These are phyloP conservation scores for Chaetoceros tenuissimus DNA, from an alignment of 108 stramenopile species.

Conservation along the genomic window DNA sequence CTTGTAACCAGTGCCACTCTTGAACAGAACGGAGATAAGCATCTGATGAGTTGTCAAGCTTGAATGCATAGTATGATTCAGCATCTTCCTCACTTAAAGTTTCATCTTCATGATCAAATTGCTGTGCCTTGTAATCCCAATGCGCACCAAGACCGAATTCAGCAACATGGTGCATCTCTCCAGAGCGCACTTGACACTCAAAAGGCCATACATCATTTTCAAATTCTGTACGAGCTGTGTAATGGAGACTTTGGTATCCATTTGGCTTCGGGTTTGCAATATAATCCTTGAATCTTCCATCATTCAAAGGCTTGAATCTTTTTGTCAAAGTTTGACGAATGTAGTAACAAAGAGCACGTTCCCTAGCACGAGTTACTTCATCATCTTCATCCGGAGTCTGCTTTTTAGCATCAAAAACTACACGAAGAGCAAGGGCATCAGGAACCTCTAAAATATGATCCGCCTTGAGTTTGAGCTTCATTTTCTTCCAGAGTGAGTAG, in stretches of 20 bases:
- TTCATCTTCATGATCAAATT: neutral
- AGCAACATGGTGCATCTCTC: slow-evolving; percentile 83
- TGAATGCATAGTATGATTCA: neutral
- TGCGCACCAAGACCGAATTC: slow-evolving; percentile 83
- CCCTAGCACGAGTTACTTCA: slow-evolving; percentile 47
- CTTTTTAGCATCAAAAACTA: slow-evolving; percentile 63
- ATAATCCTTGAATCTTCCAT: slow-evolving; percentile 85
- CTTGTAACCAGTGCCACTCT: slow-evolving; percentile 52
- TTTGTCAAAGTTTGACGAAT: slow-evolving; percentile 44
- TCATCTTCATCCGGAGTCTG: slow-evolving; percentile 35
- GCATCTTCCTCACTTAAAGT: neutral
- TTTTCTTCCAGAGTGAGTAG: slow-evolving; percentile 76
- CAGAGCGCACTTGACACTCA: slow-evolving; percentile 78
- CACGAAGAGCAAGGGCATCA: slow-evolving; percentile 68
- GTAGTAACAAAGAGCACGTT: slow-evolving; percentile 74
- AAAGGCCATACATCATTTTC: slow-evolving; percentile 53
- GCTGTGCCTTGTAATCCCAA: slow-evolving; percentile 65
- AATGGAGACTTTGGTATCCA: slow-evolving; percentile 92
- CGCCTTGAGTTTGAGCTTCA: slow-evolving; percentile 46
- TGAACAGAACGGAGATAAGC: slow-evolving; percentile 55
- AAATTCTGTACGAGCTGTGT: slow-evolving; percentile 52
- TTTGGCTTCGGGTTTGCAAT: slow-evolving; percentile 76
- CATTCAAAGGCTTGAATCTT: slow-evolving; percentile 31
- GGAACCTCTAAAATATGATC: slow-evolving; percentile 61
- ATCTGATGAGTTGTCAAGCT: slow-evolving; percentile 34